These are phyloP conservation scores for Diplotaxis tenuifolia DNA, from an alignment of 345 rosid species.

Conservation along the genomic window DNA sequence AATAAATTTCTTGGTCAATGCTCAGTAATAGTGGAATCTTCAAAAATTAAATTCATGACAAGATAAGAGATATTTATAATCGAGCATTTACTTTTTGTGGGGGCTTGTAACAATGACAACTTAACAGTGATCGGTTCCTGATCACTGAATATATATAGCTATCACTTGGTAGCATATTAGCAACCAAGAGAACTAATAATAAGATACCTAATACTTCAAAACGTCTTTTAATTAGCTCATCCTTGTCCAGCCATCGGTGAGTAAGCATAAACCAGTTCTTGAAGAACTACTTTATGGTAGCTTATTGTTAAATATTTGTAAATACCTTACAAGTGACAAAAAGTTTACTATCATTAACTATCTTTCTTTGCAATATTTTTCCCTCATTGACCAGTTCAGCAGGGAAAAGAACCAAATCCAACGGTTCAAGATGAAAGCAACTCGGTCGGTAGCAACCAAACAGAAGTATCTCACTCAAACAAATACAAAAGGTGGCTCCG, in stretches of 20 bases:
- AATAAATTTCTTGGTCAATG: background rate
- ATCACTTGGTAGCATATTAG: slow-evolving; percentile 7
- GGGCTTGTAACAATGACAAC: slow-evolving; percentile 7
- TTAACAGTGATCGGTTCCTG: slow-evolving; percentile 4
- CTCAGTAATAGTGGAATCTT: slow-evolving; percentile 14
- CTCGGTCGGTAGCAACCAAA: slow-evolving; percentile 10
- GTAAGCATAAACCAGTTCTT: slow-evolving; percentile 3
- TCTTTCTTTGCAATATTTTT: background rate
- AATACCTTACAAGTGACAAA: background rate
- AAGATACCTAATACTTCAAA: background rate
- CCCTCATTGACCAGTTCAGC: slow-evolving; percentile 25
- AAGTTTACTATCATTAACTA: background rate
- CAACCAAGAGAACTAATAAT: background rate
- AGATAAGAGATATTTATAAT: background rate
- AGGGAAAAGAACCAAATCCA: slow-evolving; percentile 21
- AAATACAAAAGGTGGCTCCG: slow-evolving; percentile 42
- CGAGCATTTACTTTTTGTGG: slow-evolving; percentile 15
- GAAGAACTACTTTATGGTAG: background rate
- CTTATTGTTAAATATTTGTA: background rate
- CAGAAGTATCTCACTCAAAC: slow-evolving; percentile 16
- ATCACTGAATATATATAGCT: background rate
- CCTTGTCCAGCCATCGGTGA: slow-evolving; percentile 33
- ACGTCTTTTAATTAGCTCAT: background rate
- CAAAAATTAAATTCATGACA: background rate
- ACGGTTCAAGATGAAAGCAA: slow-evolving; percentile 4